These are phyloP conservation scores for Rubia yunnanensis DNA, from an alignment of 257 asterid species.

Conservation along the genomic window DNA sequence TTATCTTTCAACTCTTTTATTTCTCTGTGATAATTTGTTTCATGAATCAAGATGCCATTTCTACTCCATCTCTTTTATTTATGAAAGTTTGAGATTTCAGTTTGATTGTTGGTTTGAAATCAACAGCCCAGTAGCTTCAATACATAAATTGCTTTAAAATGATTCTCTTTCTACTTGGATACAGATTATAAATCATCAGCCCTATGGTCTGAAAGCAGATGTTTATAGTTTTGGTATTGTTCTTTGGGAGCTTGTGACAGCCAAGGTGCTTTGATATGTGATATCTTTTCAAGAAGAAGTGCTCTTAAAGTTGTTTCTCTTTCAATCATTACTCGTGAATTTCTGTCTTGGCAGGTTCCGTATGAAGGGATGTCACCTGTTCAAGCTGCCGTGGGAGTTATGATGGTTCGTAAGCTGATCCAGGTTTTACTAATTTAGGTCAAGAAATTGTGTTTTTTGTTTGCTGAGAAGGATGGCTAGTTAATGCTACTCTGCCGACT, in stretches of 20 bases:
- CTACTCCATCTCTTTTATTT: background rate
- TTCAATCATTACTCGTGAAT: background rate
- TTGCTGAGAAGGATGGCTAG: background rate
- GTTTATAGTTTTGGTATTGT: slow-evolving; percentile 88
- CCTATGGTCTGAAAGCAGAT: slow-evolving; percentile 89
- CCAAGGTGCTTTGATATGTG: slow-evolving; percentile 40
- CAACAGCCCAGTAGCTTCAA: background rate
- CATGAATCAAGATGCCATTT: background rate
- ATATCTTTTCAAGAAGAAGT: slow-evolving; percentile 8
- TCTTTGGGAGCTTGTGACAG: slow-evolving; percentile 88
- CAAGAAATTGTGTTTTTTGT: background rate
- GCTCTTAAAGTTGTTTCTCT: background rate
- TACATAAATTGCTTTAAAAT: background rate
- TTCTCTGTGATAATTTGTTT: background rate
- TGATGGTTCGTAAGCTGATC: slow-evolving; percentile 47
- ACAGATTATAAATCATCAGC: slow-evolving; percentile 83
- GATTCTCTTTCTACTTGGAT: slow-evolving; percentile 1
- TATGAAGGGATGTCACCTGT: slow-evolving; percentile 73
- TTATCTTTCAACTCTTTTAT: background rate
- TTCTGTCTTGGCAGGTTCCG: slow-evolving; percentile 50
- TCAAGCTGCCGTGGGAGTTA: slow-evolving; percentile 85
- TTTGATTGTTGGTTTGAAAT: background rate
- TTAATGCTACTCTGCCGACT: background rate
- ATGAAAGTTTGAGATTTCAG: background rate
- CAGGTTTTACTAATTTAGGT: background rate